Evolutionary conservation across 108 stramenopile genomes (phyloP).

Genomic region (Cyclotella choctawhatcheeana): DNA sequence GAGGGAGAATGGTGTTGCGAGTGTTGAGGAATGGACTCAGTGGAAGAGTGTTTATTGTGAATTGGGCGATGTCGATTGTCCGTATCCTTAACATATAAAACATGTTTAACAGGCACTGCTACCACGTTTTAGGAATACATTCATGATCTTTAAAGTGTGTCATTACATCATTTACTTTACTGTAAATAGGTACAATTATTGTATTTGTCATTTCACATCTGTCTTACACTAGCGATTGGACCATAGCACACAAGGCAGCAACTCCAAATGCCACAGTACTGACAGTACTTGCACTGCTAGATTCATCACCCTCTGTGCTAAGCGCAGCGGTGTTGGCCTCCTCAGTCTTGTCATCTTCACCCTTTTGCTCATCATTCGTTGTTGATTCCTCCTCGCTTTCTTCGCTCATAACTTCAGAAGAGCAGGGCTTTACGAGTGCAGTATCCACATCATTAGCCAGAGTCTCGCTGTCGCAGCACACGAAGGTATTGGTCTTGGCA

Average conservation of each 20-base stretch:
- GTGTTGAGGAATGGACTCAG: constrained; percentile 51
- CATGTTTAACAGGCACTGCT: too few species aligned
- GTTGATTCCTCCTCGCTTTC: not conserved
- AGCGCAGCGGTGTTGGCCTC: not conserved
- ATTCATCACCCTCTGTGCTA: not conserved
- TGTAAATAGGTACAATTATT: too few species aligned
- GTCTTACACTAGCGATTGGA: too few species aligned
- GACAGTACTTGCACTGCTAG: not conserved
- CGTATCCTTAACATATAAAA: too few species aligned
- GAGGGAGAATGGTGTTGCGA: constrained; percentile 62
- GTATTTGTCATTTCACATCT: too few species aligned
- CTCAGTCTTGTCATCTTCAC: not conserved
- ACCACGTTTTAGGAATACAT: too few species aligned
- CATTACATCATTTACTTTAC: too few species aligned
- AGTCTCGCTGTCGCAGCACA: not conserved
- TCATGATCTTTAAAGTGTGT: too few species aligned
- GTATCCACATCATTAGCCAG: not conserved
- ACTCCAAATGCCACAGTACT: not conserved
- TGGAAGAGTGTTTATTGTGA: constrained; percentile 62
- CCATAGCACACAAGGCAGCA: not conserved
- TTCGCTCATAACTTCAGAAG: not conserved
- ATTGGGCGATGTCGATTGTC: constrained; percentile 39
- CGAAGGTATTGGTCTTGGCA: not conserved
- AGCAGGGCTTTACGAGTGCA: not conserved
- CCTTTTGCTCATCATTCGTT: not conserved